Conservation (phyloP, 805 yeast genomes). For the Sugiyamaella americana region DNA sequence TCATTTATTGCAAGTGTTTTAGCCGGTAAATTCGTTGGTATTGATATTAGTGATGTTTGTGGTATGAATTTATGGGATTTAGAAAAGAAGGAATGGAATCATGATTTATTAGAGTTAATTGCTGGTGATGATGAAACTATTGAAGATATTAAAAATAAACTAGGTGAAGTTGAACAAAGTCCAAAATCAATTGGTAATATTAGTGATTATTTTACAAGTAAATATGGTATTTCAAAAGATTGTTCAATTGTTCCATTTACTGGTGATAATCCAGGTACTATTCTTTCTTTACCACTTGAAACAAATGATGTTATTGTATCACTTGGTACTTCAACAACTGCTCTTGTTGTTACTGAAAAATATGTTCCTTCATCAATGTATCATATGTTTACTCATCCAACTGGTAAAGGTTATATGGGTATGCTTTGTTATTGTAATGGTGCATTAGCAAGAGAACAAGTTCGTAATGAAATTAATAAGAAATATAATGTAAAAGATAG, state of each 20-base stretch:
- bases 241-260: constrained; percentile 72
- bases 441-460: constrained; percentile 72
- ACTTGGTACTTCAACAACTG: constrained; percentile 89
- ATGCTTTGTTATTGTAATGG: constrained; percentile 95
- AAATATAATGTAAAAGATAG: constrained; percentile 27
- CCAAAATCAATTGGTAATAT: constrained; percentile 47
- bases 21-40: constrained; percentile 52
- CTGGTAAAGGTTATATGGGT: constrained; percentile 79
- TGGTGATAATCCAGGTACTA: constrained; percentile 88
- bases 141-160: constrained; percentile 30
- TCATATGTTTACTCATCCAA: constrained; percentile 83
- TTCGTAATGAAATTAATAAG: constrained; percentile 55
- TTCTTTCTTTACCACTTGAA: constrained; percentile 69
- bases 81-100: constrained; percentile 47
- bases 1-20: constrained; percentile 70
- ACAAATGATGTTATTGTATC: constrained; percentile 75
- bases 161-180: constrained; percentile 46
- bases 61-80: constrained; percentile 89
- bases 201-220: constrained; percentile 53
- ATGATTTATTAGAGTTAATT: constrained; percentile 44
- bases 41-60: constrained; percentile 85
- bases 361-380: constrained; percentile 75
- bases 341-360: constrained; percentile 69
- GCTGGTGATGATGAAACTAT: constrained; percentile 17
- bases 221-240: constrained; percentile 51